A percentile compares a stretch with the other conserved stretches of the same genome.
These are phyloP conservation scores for Boletus sp. DNA, from an alignment of 768 basidiomycete genomes.

Conservation along the genomic window DNA sequence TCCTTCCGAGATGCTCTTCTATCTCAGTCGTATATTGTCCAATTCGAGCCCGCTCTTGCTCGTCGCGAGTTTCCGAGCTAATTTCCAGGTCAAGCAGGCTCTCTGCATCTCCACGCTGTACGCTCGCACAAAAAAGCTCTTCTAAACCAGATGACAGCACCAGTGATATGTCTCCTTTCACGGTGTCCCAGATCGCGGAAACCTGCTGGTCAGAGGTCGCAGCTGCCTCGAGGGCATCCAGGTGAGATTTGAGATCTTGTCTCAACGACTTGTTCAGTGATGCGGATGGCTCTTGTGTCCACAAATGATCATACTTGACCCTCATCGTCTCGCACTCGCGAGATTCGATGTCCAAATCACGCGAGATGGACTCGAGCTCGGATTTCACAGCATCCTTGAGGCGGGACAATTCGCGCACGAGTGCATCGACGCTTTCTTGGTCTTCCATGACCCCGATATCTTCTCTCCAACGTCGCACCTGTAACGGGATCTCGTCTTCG, in stretches of 20 bases:
- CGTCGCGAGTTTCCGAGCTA: slow-evolving; percentile 57
- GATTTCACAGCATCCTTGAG: slow-evolving; percentile 55
- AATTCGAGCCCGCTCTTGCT: slow-evolving; percentile 66
- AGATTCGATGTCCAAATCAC: slow-evolving; percentile 77
- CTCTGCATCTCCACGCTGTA: slow-evolving; percentile 37
- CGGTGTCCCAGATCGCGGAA: slow-evolving; percentile 63
- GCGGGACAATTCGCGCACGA: slow-evolving; percentile 55
- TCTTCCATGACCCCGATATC: slow-evolving; percentile 71
- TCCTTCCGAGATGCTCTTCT: slow-evolving; percentile 69
- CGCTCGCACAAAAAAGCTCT: slow-evolving; percentile 56
- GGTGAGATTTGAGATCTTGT: slow-evolving; percentile 76
- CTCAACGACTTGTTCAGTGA: slow-evolving; percentile 66
- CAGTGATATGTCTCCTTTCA: slow-evolving; percentile 59
- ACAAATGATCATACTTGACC: slow-evolving; percentile 81
- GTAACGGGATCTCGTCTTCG: slow-evolving; percentile 64
- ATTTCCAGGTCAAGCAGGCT: slow-evolving; percentile 74
- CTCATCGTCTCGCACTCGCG: slow-evolving; percentile 86
- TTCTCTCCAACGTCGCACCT: slow-evolving; percentile 70
- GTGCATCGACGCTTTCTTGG: slow-evolving; percentile 59
- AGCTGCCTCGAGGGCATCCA: slow-evolving; percentile 70
- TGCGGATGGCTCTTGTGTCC: slow-evolving; percentile 84
- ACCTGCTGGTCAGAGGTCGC: slow-evolving; percentile 78
- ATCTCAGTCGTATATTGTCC: slow-evolving; percentile 65
- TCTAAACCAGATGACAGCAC: slow-evolving; percentile 61
- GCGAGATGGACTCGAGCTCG: slow-evolving; percentile 59